Conservation (phyloP, 257 asterid genomes). For the Misopates orontium region DNA sequence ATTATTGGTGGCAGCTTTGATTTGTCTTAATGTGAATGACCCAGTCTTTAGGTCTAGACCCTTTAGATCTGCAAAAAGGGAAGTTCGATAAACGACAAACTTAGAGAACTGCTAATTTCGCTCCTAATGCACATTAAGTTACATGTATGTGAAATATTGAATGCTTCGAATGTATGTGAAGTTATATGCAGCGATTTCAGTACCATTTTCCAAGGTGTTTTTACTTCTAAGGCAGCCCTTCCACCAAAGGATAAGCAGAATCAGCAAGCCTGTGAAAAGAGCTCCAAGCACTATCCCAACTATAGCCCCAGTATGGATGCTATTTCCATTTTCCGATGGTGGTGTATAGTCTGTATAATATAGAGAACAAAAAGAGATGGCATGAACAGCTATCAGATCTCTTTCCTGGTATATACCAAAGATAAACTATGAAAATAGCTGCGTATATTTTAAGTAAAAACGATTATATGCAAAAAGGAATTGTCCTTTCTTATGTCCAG, state of each 20-base stretch:
- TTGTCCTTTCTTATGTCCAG: not conserved
- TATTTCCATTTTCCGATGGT: conserved; percentile 40
- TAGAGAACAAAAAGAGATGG: conserved; percentile 8
- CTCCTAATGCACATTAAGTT: too few relatives aligned
- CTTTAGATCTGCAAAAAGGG: conserved; percentile 36
- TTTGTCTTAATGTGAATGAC: conserved; percentile 44
- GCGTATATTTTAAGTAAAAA: not conserved
- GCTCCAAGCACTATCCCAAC: conserved; percentile 54
- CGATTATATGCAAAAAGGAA: not conserved
- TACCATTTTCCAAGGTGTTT: conserved; percentile 45
- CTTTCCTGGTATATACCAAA: not conserved
- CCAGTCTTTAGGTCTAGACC: conserved; percentile 52
- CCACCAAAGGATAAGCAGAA: conserved; percentile 63
- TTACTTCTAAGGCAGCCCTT: conserved; percentile 38
- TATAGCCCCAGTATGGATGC: conserved; percentile 46
- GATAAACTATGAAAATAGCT: conserved; percentile 7
- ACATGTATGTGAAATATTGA: too few relatives aligned
- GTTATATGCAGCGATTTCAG: not conserved
- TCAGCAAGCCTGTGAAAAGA: conserved; percentile 32
- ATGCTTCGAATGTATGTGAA: not conserved
- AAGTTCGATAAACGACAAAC: not conserved
- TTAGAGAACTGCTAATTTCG: not conserved
- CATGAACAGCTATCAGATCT: conserved; percentile 7
- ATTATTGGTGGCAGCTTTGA: conserved; percentile 55
- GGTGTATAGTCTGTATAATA: conserved; percentile 45